Evolutionary conservation across 441 rosid species (phyloP).

Genomic region (Monsonia emarginata): DNA sequence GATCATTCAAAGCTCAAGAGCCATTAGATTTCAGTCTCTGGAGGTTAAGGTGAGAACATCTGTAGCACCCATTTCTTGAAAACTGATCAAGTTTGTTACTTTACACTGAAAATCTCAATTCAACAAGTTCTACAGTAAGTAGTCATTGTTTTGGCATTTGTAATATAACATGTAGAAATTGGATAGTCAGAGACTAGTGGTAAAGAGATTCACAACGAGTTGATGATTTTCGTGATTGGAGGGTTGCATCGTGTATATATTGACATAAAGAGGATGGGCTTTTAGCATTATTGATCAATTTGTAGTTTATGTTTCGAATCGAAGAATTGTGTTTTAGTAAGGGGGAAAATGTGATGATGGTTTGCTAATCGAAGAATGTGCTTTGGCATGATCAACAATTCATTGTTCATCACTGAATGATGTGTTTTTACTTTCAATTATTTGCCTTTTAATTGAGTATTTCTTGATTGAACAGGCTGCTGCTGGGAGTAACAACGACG

Average conservation of each 20-base stretch:
- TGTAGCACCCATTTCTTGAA: neutral
- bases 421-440: neutral
- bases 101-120: neutral
- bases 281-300: too few relatives aligned
- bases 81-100: neutral
- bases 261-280: too few relatives aligned
- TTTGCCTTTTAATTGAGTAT: constrained; percentile 11
- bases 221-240: neutral
- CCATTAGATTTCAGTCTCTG: constrained; percentile 40
- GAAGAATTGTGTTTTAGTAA: neutral
- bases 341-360: neutral
- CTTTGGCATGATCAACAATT: neutral
- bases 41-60: constrained; percentile 46
- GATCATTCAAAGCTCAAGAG: constrained; percentile 31
- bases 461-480: constrained; percentile 41
- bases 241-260: too few relatives aligned
- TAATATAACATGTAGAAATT: neutral
- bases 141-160: neutral
- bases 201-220: too few relatives aligned
- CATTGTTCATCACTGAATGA: neutral
- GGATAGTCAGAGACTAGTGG: neutral
- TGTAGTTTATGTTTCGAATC: neutral
- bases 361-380: too few relatives aligned
- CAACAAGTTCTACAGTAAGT: neutral
- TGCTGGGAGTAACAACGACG: constrained; percentile 20